These are phyloP conservation scores for Cercospora nicotianae DNA, from an alignment of 2,329 filamentous ascomycete genomes.

Conservation along the genomic window DNA sequence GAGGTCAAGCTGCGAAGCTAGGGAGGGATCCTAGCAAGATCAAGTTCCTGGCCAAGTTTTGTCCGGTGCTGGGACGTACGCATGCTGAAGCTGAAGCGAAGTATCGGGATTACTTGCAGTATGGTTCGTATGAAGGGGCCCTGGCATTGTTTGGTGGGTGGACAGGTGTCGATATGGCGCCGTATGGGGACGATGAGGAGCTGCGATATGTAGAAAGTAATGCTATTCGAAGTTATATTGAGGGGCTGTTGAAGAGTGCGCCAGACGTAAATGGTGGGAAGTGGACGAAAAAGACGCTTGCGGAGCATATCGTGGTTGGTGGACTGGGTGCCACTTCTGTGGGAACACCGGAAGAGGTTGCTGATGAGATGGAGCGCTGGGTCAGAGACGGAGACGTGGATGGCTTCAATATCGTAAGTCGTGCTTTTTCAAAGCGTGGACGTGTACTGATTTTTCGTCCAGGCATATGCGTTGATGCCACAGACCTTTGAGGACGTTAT, in stretches of 20 bases:
- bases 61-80: constrained; percentile 64
- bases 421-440: not conserved
- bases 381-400: constrained; percentile 68
- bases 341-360: constrained; percentile 64
- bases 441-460: constrained; percentile 3
- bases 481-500: constrained; percentile 68
- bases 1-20: constrained; percentile 54
- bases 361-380: constrained; percentile 68
- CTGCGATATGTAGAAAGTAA: constrained; percentile 62
- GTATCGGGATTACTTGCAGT: constrained; percentile 60
- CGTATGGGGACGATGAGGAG: constrained; percentile 64
- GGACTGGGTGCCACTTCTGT: constrained; percentile 66
- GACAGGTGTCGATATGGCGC: constrained; percentile 66
- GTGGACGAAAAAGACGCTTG: constrained; percentile 72
- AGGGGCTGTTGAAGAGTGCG: constrained; percentile 57
- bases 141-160: constrained; percentile 71
- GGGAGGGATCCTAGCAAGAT: constrained; percentile 62
- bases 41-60: constrained; percentile 67
- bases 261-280: constrained; percentile 57
- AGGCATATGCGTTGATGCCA: constrained; percentile 66
- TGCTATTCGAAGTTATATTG: constrained; percentile 58
- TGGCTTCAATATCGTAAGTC: constrained; percentile 69
- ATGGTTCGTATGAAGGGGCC: constrained; percentile 66
- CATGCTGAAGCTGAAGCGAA: constrained; percentile 67
- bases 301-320: constrained; percentile 66